Evolutionary conservation across 2,329 filamentous ascomycete species (phyloP).

Genomic region (Myriosclerotinia scirpicola): DNA sequence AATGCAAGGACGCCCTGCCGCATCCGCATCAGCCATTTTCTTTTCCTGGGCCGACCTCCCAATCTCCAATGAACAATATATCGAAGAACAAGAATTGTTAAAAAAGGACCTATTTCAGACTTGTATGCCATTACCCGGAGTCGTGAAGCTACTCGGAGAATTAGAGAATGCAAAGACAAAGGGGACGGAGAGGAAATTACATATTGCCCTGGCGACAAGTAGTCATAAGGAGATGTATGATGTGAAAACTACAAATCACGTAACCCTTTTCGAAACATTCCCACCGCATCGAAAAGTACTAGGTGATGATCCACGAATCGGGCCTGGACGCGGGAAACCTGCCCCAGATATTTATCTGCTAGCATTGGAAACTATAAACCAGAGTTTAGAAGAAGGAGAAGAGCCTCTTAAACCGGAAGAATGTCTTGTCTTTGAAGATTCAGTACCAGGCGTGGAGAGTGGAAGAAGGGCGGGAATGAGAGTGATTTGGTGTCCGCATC

Average conservation of each 20-base stretch:
- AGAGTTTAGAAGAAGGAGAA: conserved; percentile 62
- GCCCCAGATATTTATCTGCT: conserved; percentile 92
- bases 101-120: conserved; percentile 72
- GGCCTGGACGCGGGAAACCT: conserved; percentile 82
- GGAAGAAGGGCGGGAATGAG: conserved; percentile 92
- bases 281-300: conserved; percentile 69
- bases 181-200: conserved; percentile 45
- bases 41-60: conserved; percentile 84
- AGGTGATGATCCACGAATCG: conserved; percentile 81
- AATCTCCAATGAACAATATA: conserved; percentile 68
- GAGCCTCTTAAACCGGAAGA: conserved; percentile 73
- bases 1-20: conserved; percentile 48
- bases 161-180: conserved; percentile 44
- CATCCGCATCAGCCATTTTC: conserved; percentile 58
- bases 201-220: conserved; percentile 83
- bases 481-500: conserved; percentile 88
- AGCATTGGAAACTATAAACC: conserved; percentile 82
- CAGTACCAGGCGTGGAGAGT: conserved; percentile 87
- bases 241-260: conserved; percentile 46
- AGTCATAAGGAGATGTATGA: conserved; percentile 48
- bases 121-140: conserved; percentile 77
- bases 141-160: conserved; percentile 63
- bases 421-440: conserved; percentile 95
- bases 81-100: conserved; percentile 56
- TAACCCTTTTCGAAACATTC: conserved; percentile 65